These are phyloP conservation scores for Talaromyces wortmannii DNA, from an alignment of 495 filamentous ascomycete species.

Conservation along the genomic window DNA sequence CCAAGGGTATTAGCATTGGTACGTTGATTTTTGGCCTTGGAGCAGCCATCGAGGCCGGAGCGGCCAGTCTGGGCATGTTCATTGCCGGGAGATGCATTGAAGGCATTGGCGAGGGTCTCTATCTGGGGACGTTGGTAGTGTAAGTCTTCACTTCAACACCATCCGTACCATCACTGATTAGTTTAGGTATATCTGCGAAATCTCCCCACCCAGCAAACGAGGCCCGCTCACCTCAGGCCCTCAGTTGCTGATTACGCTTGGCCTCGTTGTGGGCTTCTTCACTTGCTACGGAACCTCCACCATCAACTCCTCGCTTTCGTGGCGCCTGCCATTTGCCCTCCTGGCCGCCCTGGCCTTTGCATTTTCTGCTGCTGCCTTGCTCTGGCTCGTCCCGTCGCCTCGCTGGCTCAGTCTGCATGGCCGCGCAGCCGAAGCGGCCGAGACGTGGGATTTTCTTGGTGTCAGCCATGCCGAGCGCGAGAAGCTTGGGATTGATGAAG, in stretches of 20 bases:
- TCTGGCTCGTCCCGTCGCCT: slow-evolving; percentile 41
- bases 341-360: slow-evolving; percentile 33
- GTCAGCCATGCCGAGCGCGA: slow-evolving; percentile 43
- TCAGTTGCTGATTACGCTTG: slow-evolving; percentile 47
- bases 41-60: slow-evolving; percentile 40
- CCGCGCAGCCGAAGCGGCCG: slow-evolving; percentile 23
- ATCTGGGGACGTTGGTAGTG: slow-evolving; percentile 48
- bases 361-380: slow-evolving; percentile 24
- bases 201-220: slow-evolving; percentile 44
- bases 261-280: slow-evolving; percentile 51
- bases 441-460: slow-evolving; percentile 37
- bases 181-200: slow-evolving; percentile 50
- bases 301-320: slow-evolving; percentile 45
- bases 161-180: background rate
- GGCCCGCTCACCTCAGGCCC: slow-evolving; percentile 48
- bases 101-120: slow-evolving; percentile 55
- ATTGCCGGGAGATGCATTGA: slow-evolving; percentile 47
- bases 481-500: slow-evolving; percentile 33
- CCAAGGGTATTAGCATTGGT: slow-evolving; percentile 45
- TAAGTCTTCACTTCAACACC: slow-evolving; percentile 6
- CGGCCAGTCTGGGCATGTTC: slow-evolving; percentile 44
- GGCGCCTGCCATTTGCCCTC: slow-evolving; percentile 48
- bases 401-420: slow-evolving; percentile 41
- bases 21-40: slow-evolving; percentile 48
- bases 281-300: slow-evolving; percentile 52